Evolutionary conservation across 2,329 filamentous ascomycete genomes (phyloP), one percentile per base, ranked within the genome.

Genomic region (Fusarium pseudocircinatum): DNA sequence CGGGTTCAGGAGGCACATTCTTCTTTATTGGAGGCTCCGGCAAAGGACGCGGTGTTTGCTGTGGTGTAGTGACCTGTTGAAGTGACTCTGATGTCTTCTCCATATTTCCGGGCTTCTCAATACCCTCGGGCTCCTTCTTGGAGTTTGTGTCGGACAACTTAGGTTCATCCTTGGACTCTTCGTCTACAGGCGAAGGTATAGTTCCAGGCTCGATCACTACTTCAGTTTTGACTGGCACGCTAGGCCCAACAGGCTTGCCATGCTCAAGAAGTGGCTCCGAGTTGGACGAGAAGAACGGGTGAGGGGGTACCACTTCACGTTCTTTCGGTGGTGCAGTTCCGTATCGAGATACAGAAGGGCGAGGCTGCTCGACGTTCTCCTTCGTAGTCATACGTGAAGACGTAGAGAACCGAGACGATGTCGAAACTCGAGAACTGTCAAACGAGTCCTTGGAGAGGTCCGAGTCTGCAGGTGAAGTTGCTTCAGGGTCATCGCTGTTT

Each of bases 351-450:
- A 59, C 47, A 47, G 59, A 47, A 26, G 69, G 44, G 24, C 71
- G 67, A 36, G 46, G 47, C 26, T 74, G 67, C 2, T 75, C 60
- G 14, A 36, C 12, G 14, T 75, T 66, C 10, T 74, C 72, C 34
- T 53, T 65, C 8, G 64, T 57, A n/a, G 65, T 63, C 34, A 67
- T 63, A 10, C 72, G 72, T n/a, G 72, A 74, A 6, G 68, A 52
- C 26, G 60, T 67, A n/a, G 72, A 74, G 44, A 69, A 69, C 36
- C 71, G 56, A 43, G 72, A 74, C 22, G 71, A 74, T 16, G 60
- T 73, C 4, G 70, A 73, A 42, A 71, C 52, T 32, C 70, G 39
- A 2, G 54, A 50, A 16, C 42, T 59, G 1, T 75, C 72, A 12
- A 58, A 61, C 4, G 72, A 75, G 24, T 56, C 50, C 36, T 75